Conservation (phyloP, 2,329 filamentous ascomycete genomes). For the Hymenoscyphus repandus region DNA sequence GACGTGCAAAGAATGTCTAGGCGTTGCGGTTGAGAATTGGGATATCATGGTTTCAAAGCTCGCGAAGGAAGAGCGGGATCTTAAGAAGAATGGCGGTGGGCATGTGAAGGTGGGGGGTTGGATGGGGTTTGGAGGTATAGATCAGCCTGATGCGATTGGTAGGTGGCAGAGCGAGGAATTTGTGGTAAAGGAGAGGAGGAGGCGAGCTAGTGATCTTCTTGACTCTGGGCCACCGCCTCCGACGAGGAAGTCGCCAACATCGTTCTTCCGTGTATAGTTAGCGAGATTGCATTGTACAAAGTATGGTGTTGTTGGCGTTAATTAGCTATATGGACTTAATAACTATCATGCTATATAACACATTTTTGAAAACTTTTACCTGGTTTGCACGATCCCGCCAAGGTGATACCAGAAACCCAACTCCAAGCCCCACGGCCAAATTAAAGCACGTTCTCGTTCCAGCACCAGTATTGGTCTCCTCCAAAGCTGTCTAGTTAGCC, state of each 20-base stretch:
- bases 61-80: slow-evolving; percentile 32
- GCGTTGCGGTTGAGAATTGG: slow-evolving; percentile 77
- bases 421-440: too few species aligned
- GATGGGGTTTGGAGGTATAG: slow-evolving; percentile 25
- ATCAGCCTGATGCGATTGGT: slow-evolving; percentile 21
- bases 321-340: not conserved
- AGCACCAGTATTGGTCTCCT: too few species aligned
- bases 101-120: slow-evolving; percentile 17
- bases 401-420: too few species aligned
- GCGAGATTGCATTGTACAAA: not conserved
- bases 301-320: not conserved
- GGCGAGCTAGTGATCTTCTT: slow-evolving; percentile 23
- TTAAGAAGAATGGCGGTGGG: slow-evolving; percentile 11
- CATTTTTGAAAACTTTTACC: too few species aligned
- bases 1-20: slow-evolving; percentile 72
- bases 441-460: too few species aligned
- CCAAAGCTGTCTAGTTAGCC: too few species aligned
- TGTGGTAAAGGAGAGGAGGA: slow-evolving; percentile 29
- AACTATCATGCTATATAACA: too few species aligned
- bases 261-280: not conserved
- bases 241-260: not conserved
- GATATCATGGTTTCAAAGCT: slow-evolving; percentile 69
- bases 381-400: too few species aligned
- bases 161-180: slow-evolving; percentile 33
- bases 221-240: slow-evolving; percentile 1